Evolutionary conservation across 2,329 filamentous ascomycete species (phyloP), one percentile per base, ranked within the genome.

Genomic region (Xylariaceae sp.): DNA sequence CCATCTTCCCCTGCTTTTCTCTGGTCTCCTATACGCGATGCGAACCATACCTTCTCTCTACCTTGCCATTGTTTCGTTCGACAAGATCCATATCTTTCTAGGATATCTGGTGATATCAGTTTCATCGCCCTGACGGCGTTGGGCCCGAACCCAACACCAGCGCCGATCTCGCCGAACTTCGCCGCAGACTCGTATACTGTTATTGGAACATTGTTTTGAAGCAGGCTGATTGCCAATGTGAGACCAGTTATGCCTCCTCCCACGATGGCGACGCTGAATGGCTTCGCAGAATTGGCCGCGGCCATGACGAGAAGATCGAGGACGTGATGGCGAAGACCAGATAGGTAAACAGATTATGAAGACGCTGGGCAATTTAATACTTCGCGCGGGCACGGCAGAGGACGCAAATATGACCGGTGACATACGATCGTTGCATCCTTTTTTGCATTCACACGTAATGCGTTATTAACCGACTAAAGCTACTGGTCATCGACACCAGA

Each of bases 211-310:
- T 58, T 49, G 31, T 66, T 63, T 43, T 56, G 49, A 12, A 60
- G 54, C 6, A 72, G 62, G 14, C 55, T 57, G 22, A 71, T 62
- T 2, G 68, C 66, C 7, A 71, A 60, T 6, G 63, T 66, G 1
- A 71, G 53, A 11, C 69, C 71, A 49, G 62, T 73, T 53, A 62
- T 75, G 60, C 60, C 74, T 57, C 58, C 72, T 60, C 60, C 76
- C 18, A 72, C 58, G 32, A 72, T 66, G 49, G 69, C 69, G 41
- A 71, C 48, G 43, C 65, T 56, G 45, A 68, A 63, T 36, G 58
- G 57, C 42, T 63, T 54, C 15, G 33, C 5, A 15, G 33, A 5
- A 14, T 12, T 12, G 10, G 15, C 33, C 3, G 12, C 15, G 12
- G 33, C 33, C 33, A 36, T 36, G 12, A 36, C 15, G 5, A 36